phyloP scores from a whole-genome alignment of 345 rosid genomes.

The Trapa incisa region DNA sequence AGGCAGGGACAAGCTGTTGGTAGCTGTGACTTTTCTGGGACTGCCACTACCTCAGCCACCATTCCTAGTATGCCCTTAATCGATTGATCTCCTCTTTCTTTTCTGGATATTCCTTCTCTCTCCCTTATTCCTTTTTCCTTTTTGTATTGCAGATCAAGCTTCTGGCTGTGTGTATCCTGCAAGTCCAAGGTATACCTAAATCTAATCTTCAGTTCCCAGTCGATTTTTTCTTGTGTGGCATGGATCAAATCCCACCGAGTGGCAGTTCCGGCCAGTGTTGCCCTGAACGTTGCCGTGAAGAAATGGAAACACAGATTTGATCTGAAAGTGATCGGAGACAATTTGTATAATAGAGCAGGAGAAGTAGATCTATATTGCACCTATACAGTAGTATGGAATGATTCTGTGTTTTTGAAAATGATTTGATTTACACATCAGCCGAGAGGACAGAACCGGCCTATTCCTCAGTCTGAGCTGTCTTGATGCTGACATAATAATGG shows the following conservation, averaged over 20 bases:
- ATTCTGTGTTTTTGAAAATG: not conserved
- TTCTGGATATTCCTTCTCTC: too few relatives aligned
- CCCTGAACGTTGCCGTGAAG: not conserved
- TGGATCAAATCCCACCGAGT: too few relatives aligned
- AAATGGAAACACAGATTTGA: not conserved
- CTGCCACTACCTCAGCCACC: conserved; percentile 34
- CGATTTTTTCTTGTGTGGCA: too few relatives aligned
- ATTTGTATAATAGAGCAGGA: too few relatives aligned
- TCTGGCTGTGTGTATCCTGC: conserved; percentile 25
- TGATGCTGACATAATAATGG: not conserved
- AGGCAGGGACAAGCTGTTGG: conserved; percentile 39
- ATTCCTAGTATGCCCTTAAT: conserved; percentile 23
- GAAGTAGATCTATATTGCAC: not conserved
- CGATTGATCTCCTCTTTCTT: too few relatives aligned
- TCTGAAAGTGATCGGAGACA: not conserved
- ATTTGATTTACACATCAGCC: not conserved
- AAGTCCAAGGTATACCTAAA: conserved; percentile 37
- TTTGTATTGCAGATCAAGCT: conserved; percentile 2
- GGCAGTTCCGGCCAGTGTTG: not conserved
- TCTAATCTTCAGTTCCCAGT: not conserved
- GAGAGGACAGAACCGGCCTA: not conserved
- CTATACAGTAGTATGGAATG: not conserved
- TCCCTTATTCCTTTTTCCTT: not conserved
- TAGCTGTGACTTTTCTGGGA: conserved; percentile 62
- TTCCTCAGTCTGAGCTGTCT: not conserved